Evolutionary conservation across 345 rosid species (phyloP).

Genomic region (Moringa oleifera): DNA sequence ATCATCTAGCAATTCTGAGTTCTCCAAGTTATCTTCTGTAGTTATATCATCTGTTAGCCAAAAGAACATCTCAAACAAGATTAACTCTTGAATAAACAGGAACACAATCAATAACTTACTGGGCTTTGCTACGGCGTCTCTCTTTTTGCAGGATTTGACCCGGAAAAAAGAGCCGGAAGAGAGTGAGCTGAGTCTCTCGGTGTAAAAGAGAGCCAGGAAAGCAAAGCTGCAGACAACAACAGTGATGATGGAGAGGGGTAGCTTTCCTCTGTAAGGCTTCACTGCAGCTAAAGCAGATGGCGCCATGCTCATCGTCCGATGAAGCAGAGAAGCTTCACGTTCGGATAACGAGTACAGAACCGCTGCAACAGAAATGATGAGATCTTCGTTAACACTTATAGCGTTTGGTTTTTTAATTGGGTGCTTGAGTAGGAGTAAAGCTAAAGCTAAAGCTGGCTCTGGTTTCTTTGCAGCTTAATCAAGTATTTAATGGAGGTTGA

Average conservation of each 20-base stretch:
- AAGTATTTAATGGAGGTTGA: constrained; percentile 22
- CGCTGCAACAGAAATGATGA: constrained; percentile 29
- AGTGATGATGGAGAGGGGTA: constrained; percentile 48
- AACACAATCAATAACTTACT: constrained; percentile 37
- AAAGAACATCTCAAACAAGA: constrained; percentile 6
- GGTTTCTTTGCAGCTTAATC: background rate
- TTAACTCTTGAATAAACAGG: background rate
- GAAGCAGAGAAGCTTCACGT: background rate
- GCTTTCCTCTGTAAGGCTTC: constrained; percentile 48
- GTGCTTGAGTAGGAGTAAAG: constrained; percentile 74
- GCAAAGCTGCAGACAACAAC: constrained; percentile 44
- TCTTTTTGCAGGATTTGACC: constrained; percentile 45
- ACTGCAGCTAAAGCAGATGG: constrained; percentile 22
- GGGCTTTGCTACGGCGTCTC: constrained; percentile 29
- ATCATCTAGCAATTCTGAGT: constrained; percentile 48
- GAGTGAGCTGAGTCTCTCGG: constrained; percentile 42
- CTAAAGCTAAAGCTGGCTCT: constrained; percentile 38
- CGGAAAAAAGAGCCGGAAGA: constrained; percentile 40
- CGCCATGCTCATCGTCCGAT: constrained; percentile 35
- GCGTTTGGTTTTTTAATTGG: constrained; percentile 8
- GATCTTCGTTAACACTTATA: constrained; percentile 1
- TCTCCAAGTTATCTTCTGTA: constrained; percentile 24
- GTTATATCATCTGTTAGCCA: constrained; percentile 25
- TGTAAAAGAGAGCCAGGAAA: constrained; percentile 55
- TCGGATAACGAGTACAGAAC: constrained; percentile 1